These are phyloP conservation scores for Periconia digitata DNA, from an alignment of 2,329 filamentous ascomycete genomes.

Conservation along the genomic window DNA sequence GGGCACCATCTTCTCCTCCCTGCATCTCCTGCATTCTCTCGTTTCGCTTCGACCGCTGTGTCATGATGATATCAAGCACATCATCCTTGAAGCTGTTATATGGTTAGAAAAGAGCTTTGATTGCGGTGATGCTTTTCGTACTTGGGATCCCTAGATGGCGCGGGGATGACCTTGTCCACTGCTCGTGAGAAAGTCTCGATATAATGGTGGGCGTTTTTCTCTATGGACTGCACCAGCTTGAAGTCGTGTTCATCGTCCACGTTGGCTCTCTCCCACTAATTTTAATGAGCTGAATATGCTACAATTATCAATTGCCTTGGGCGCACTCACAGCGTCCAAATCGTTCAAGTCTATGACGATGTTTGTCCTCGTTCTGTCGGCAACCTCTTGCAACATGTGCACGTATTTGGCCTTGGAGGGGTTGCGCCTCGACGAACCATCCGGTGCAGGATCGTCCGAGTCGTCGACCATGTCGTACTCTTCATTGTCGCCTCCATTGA, in stretches of 20 bases:
- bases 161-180: constrained; percentile 83
- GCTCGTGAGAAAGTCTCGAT: constrained; percentile 88
- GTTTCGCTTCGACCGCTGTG: constrained; percentile 84
- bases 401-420: constrained; percentile 81
- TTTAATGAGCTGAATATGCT: constrained; percentile 15
- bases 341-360: constrained; percentile 90
- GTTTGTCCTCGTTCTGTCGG: constrained; percentile 76
- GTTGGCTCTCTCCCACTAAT: constrained; percentile 70
- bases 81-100: constrained; percentile 86
- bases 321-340: constrained; percentile 64
- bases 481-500: constrained; percentile 83
- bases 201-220: constrained; percentile 92
- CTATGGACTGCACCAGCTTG: constrained; percentile 79
- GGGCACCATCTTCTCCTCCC: constrained; percentile 51
- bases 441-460: constrained; percentile 61
- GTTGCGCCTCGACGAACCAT: constrained; percentile 44
- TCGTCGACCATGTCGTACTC: constrained; percentile 94
- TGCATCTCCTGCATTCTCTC: constrained; percentile 62
- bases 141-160: constrained; percentile 75
- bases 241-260: constrained; percentile 62
- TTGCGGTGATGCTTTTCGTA: constrained; percentile 46
- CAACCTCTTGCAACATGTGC: constrained; percentile 81
- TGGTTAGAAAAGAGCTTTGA: constrained; percentile 23
- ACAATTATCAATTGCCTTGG: background rate
- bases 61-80: constrained; percentile 94